Conservation (phyloP, 2,329 filamentous ascomycete genomes). For the Xenosphaeropsis pyriputrescens region DNA sequence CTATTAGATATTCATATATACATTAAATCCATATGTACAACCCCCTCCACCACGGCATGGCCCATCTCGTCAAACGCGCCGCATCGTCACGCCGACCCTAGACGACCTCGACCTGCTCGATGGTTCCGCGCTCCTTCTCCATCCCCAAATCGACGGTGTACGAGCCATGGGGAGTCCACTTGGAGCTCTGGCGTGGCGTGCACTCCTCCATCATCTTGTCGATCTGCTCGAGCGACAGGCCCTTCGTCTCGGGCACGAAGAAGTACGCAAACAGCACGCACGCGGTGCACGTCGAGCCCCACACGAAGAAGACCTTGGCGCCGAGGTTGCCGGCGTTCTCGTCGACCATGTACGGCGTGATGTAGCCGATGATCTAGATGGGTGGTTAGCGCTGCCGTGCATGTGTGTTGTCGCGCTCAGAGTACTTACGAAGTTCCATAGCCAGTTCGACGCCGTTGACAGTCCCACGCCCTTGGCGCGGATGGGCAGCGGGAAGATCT, state of each 20-base stretch:
- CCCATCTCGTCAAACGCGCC: too few relatives aligned
- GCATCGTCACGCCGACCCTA: too few relatives aligned
- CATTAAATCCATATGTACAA: too few relatives aligned
- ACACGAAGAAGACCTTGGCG: constrained; percentile 33
- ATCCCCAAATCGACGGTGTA: neutral
- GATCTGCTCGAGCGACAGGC: constrained; percentile 58
- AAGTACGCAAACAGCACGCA: constrained; percentile 41
- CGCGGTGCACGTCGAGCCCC: constrained; percentile 41
- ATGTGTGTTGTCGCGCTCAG: too few relatives aligned
- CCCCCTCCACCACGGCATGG: too few relatives aligned
- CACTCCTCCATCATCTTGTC: constrained; percentile 44
- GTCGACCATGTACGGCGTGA: constrained; percentile 58
- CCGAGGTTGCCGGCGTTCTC: constrained; percentile 11
- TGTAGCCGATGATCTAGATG: constrained; percentile 36
- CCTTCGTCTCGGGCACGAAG: constrained; percentile 60
- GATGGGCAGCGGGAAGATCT: constrained; percentile 83
- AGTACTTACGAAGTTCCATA: constrained; percentile 77
- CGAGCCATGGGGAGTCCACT: constrained; percentile 2
- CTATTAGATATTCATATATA: too few relatives aligned
- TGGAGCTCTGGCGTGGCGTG: constrained; percentile 19
- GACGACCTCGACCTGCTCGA: too few relatives aligned
- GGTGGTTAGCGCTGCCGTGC: too few relatives aligned
- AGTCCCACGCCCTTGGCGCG: constrained; percentile 76
- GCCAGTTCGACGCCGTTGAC: constrained; percentile 82
- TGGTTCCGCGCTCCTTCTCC: neutral